Conservation (phyloP, 352 stramenopile genomes). For the Pelagophyceae sp. region DNA sequence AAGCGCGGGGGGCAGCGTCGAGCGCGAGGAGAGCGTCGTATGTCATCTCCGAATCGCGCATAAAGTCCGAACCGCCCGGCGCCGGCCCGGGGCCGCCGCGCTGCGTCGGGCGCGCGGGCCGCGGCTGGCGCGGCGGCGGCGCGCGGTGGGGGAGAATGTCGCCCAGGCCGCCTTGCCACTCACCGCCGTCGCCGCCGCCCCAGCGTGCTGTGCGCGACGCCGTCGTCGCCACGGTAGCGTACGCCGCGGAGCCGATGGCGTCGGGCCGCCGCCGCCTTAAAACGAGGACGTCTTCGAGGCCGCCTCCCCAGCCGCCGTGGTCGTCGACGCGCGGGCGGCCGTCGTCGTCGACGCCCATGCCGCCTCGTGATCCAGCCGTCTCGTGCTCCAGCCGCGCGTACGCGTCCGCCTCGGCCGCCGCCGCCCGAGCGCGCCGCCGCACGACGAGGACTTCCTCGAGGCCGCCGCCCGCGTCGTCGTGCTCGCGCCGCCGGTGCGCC, state of each 20-base stretch:
- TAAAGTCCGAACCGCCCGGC: not conserved
- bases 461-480: not conserved
- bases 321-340: not conserved
- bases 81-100: too few species aligned
- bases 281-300: not conserved
- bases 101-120: not conserved
- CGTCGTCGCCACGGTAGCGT: too few species aligned
- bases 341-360: not conserved
- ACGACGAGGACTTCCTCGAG: not conserved
- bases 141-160: not conserved
- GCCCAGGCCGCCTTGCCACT: not conserved
- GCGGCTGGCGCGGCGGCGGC: not conserved
- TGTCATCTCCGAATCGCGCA: not conserved
- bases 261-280: not conserved
- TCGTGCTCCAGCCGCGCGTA: too few species aligned
- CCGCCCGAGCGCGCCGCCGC: not conserved
- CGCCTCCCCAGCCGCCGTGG: not conserved
- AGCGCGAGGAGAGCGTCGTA: constrained; percentile 16
- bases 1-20: not conserved
- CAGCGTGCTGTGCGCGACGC: too few species aligned
- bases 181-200: not conserved
- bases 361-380: not conserved
- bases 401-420: not conserved
- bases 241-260: not conserved
- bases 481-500: not conserved